Conservation (phyloP, 768 basidiomycete genomes). For the Cystofilobasidium bisporidii region DNA sequence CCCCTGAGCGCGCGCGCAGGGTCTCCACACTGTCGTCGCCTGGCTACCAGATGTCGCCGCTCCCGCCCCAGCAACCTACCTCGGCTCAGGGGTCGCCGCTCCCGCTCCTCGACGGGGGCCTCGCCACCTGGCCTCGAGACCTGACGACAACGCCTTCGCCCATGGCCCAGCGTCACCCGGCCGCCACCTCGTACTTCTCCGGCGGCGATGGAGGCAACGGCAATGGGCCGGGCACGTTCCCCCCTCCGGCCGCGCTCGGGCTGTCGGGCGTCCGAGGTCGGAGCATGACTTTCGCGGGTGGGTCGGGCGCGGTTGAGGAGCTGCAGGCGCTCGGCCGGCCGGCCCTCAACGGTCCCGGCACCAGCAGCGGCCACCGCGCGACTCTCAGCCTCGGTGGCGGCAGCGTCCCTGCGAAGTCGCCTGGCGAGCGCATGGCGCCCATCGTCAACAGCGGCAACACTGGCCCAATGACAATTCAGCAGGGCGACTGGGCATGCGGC, state of each 20-base stretch:
- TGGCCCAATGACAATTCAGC: conserved; percentile 13
- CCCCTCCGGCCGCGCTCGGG: too few relatives aligned
- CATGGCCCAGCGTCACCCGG: background rate
- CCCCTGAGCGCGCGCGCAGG: background rate
- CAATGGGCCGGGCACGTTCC: too few relatives aligned
- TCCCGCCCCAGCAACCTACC: background rate
- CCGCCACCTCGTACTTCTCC: background rate
- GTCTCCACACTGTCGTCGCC: background rate
- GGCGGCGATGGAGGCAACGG: too few relatives aligned
- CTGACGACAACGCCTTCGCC: conserved; percentile 1
- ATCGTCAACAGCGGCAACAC: conserved; percentile 21
- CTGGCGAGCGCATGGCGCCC: background rate
- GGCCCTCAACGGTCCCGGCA: background rate
- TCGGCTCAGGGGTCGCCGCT: too few relatives aligned
- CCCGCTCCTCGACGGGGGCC: background rate
- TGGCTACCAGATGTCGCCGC: background rate
- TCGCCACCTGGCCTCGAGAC: background rate
- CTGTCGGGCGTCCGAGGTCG: background rate
- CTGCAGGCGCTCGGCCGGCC: background rate
- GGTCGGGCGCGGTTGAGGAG: background rate
- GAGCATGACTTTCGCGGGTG: background rate
- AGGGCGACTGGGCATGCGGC: conserved; percentile 13
- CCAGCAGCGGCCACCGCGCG: background rate
- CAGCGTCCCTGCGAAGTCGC: background rate
- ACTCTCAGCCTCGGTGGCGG: background rate